phyloP scores from a whole-genome alignment of 176 grass and related monocot species.

The Carex kokanica region DNA sequence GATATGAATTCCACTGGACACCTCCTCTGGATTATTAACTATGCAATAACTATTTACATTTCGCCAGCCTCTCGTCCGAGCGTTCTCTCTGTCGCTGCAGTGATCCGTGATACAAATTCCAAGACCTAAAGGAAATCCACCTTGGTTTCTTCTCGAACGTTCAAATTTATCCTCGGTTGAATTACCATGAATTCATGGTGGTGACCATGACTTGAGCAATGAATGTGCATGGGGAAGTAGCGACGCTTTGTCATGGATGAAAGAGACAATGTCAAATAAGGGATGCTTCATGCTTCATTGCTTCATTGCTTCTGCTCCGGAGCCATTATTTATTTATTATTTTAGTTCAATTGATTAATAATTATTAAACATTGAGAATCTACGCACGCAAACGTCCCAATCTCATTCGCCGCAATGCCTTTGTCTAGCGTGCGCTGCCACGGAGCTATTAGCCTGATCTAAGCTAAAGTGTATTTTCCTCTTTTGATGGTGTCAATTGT shows the following conservation, averaged over 20 bases:
- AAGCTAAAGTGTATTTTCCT: neutral
- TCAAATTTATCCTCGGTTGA: neutral
- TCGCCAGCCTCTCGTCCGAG: neutral
- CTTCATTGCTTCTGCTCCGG: neutral
- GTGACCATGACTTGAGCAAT: constrained; percentile 13
- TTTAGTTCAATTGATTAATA: neutral
- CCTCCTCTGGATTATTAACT: neutral
- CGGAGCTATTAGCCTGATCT: neutral
- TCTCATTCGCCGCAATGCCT: neutral
- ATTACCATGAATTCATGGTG: neutral
- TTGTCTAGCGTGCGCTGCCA: neutral
- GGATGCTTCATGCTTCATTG: no score
- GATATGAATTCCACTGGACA: no score
- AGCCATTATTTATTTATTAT: neutral
- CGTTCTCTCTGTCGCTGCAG: neutral
- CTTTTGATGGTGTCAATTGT: neutral
- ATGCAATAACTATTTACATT: neutral
- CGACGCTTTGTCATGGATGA: constrained; percentile 21
- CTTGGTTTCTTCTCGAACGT: neutral
- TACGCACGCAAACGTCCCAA: neutral
- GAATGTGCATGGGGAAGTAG: constrained; percentile 18
- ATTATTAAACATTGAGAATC: neutral
- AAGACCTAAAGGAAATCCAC: neutral
- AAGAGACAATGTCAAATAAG: constrained; percentile 12
- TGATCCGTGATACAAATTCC: constrained; percentile 10